A percentile compares a stretch with the other conserved stretches of the same genome.
Evolutionary conservation across 345 rosid species (phyloP).

Genomic region (Pistacia atlantica): DNA sequence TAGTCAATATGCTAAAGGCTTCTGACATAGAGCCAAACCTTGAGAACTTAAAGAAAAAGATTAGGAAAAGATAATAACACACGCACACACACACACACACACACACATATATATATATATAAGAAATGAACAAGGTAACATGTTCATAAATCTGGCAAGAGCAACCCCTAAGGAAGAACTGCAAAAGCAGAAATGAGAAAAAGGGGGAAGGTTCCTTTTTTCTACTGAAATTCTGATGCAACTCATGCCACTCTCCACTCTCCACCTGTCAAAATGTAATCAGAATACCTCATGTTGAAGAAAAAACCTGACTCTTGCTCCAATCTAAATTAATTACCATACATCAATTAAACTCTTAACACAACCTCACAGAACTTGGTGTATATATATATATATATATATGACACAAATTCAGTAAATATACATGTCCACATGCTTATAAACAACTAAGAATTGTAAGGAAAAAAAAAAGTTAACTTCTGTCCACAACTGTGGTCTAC

Average conservation of each 20-base stretch:
- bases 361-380: conserved; percentile 10
- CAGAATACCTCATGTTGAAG: conserved; percentile 83
- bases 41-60: not conserved
- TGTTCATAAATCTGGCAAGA: not conserved
- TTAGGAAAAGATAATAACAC: no score
- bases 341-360: not conserved
- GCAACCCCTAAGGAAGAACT: not conserved
- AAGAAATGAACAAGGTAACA: not conserved
- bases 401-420: not conserved
- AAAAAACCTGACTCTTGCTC: conserved; percentile 88
- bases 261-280: conserved; percentile 83
- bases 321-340: conserved; percentile 44
- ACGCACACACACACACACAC: not conserved
- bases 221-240: not conserved
- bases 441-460: not conserved
- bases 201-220: not conserved
- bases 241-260: conserved; percentile 64
- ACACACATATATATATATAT: not conserved
- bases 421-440: not conserved
- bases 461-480: not conserved
- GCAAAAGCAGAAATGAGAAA: not conserved
- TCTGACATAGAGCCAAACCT: conserved; percentile 31
- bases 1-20: conserved; percentile 22
- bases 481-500: no score
- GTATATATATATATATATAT: no score